Evolutionary conservation across 345 rosid genomes (phyloP).

Genomic region (Eucalyptus curtisii): DNA sequence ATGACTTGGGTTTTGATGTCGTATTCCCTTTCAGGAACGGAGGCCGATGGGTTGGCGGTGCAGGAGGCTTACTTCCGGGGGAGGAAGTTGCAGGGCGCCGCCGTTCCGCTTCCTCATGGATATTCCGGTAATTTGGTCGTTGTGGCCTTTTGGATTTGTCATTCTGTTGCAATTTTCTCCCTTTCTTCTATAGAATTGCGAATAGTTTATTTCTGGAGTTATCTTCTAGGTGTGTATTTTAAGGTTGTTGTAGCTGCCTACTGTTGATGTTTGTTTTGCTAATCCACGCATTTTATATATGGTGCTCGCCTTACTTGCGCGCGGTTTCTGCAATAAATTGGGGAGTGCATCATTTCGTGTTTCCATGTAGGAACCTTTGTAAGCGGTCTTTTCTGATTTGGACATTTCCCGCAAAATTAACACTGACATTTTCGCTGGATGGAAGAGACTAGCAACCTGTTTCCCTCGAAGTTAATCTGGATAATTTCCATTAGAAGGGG

Average conservation of each 20-base stretch:
- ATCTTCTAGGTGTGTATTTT: background rate
- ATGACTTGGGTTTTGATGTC: background rate
- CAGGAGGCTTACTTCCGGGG: slow-evolving; percentile 90
- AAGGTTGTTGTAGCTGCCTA: background rate
- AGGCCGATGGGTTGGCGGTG: slow-evolving; percentile 43
- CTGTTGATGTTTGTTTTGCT: background rate
- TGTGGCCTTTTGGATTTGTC: background rate
- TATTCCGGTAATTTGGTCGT: slow-evolving; percentile 43
- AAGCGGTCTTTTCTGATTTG: background rate
- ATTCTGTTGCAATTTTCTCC: background rate
- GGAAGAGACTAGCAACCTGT: background rate
- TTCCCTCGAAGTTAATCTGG: background rate
- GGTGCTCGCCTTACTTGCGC: background rate
- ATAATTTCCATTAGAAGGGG: background rate
- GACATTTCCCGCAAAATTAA: background rate
- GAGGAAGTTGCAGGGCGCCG: slow-evolving; percentile 66
- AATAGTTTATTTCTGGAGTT: background rate
- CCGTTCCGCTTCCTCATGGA: slow-evolving; percentile 48
- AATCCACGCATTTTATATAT: background rate
- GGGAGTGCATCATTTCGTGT: background rate
- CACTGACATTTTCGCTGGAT: background rate
- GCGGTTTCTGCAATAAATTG: background rate
- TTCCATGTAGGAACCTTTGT: background rate
- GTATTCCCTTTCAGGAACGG: slow-evolving; percentile 19
- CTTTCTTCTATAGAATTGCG: background rate